Conservation (phyloP, 345 rosid genomes). For the Citrus hindsii region DNA sequence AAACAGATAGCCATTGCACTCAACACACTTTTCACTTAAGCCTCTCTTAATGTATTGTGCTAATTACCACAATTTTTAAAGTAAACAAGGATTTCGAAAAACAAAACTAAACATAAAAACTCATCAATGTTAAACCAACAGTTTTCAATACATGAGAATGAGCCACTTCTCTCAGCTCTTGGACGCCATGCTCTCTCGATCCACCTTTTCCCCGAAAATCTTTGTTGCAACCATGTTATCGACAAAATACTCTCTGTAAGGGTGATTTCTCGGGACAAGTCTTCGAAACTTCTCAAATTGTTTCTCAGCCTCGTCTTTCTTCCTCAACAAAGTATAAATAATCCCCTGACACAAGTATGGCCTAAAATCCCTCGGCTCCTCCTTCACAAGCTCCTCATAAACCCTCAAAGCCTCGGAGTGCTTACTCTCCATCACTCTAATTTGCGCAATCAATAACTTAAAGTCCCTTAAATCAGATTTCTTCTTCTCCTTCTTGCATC, state of each 20-base stretch:
- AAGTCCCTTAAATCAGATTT: conserved; percentile 66
- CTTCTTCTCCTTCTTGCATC: conserved; percentile 70
- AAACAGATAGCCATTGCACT: not conserved
- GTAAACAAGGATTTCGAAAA: not conserved
- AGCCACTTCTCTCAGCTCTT: conserved; percentile 26
- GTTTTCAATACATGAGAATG: not conserved
- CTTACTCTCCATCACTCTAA: conserved; percentile 64
- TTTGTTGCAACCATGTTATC: conserved; percentile 72
- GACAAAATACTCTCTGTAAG: conserved; percentile 70
- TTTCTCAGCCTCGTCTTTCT: conserved; percentile 80
- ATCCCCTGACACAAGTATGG: conserved; percentile 91
- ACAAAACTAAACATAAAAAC: not conserved
- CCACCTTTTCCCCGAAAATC: conserved; percentile 58
- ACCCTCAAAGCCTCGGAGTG: conserved; percentile 71
- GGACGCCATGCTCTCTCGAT: conserved; percentile 39
- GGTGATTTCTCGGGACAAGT: conserved; percentile 86
- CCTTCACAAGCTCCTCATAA: conserved; percentile 74
- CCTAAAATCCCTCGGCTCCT: conserved; percentile 92
- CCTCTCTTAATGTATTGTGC: not conserved
- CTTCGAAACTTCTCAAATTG: conserved; percentile 72
- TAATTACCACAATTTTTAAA: not conserved
- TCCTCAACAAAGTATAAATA: conserved; percentile 66
- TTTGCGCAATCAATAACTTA: conserved; percentile 73
- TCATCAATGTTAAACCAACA: conserved; percentile 4
- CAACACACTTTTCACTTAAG: not conserved